A percentile compares a stretch with the other conserved stretches of the same genome.
These are phyloP conservation scores for Neonectria punicea DNA, from an alignment of 2,329 filamentous ascomycete genomes.

Conservation along the genomic window DNA sequence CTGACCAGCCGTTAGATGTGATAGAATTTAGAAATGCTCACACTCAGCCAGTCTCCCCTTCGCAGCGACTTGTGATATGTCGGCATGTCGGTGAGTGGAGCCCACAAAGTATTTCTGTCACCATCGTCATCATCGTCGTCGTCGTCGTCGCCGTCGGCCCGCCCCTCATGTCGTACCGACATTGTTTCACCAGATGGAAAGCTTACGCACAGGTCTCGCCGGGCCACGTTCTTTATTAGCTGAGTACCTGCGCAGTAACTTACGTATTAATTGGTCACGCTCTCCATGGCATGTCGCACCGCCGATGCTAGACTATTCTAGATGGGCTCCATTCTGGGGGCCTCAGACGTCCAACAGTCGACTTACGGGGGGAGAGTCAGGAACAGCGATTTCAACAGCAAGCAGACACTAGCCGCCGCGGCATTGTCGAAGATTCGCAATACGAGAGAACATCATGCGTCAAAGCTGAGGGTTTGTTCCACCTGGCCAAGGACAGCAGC, in stretches of 20 bases:
- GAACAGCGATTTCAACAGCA: background rate
- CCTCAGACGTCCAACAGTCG: background rate
- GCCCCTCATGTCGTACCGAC: conserved; percentile 8
- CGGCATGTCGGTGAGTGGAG: background rate
- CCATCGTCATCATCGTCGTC: background rate
- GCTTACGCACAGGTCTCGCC: conserved; percentile 19
- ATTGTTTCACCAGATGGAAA: conserved; percentile 10
- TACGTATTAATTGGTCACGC: background rate
- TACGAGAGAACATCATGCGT: conserved; percentile 6
- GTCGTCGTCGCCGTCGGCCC: background rate
- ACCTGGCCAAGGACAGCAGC: conserved; percentile 9
- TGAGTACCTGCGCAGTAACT: background rate
- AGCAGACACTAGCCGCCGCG: background rate
- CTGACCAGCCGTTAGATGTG: conserved; percentile 4
- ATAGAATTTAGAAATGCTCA: background rate
- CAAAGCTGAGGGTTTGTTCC: conserved; percentile 9
- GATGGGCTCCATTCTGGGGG: background rate
- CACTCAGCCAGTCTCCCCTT: background rate
- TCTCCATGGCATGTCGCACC: conserved; percentile 15
- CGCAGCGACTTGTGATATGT: background rate
- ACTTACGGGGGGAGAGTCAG: background rate
- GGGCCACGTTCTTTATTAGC: conserved; percentile 17
- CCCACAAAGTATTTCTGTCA: background rate
- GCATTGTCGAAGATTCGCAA: conserved; percentile 13
- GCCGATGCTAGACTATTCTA: background rate